Conservation (phyloP, 2,329 filamentous ascomycete species). For the Sclerotinia glacialis region DNA sequence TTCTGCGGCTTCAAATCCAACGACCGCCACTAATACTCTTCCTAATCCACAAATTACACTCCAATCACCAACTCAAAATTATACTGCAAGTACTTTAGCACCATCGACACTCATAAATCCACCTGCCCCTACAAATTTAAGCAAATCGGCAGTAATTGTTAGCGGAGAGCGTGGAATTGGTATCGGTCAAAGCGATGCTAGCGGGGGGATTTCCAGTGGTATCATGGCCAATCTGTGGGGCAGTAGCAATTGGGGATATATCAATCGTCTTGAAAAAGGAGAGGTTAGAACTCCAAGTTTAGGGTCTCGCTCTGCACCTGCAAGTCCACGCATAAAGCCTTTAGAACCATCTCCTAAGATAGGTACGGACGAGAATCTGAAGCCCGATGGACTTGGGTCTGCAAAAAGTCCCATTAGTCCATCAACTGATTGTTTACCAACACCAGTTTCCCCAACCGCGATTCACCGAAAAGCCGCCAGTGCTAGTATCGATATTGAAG, state of each 20-base stretch:
- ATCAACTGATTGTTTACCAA: slow-evolving; percentile 30
- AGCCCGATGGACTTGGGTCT: slow-evolving; percentile 31
- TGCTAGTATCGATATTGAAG: slow-evolving; percentile 41
- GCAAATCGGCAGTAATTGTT: slow-evolving; percentile 77
- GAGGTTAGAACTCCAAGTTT: slow-evolving; percentile 42
- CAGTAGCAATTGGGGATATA: slow-evolving; percentile 73
- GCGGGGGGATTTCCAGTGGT: slow-evolving; percentile 74
- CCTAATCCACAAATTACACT: slow-evolving; percentile 41
- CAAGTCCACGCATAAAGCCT: slow-evolving; percentile 32
- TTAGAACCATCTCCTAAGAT: slow-evolving; percentile 34
- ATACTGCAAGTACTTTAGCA: slow-evolving; percentile 63
- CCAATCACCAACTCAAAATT: slow-evolving; percentile 44
- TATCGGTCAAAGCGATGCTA: slow-evolving; percentile 56
- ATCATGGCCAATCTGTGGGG: slow-evolving; percentile 95
- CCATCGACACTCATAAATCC: slow-evolving; percentile 80
- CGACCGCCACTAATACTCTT: slow-evolving; percentile 35
- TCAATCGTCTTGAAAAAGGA: slow-evolving; percentile 59
- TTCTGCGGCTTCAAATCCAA: slow-evolving; percentile 43
- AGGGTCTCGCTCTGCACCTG: slow-evolving; percentile 30
- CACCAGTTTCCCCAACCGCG: slow-evolving; percentile 11
- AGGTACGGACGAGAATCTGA: slow-evolving; percentile 34
- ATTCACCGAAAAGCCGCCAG: slow-evolving; percentile 36
- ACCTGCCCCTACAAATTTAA: slow-evolving; percentile 80
- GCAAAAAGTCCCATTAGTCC: slow-evolving; percentile 28
- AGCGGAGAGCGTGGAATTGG: slow-evolving; percentile 72